Conservation (phyloP, 202 grass and related monocot species). For the Zoysia matrella region DNA sequence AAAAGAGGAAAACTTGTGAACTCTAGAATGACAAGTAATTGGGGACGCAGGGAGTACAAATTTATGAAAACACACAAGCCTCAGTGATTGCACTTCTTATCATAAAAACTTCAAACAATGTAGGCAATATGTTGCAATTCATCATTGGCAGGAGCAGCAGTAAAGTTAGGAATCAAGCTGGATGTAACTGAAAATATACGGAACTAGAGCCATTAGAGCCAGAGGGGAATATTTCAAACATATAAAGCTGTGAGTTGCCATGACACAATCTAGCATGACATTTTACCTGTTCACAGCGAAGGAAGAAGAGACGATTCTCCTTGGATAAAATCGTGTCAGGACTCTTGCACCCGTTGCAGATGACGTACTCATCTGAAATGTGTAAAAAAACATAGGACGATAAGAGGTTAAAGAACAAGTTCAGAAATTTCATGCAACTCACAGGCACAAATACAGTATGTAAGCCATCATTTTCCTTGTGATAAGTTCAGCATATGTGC, state of each 20-base stretch:
- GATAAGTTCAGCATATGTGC: not conserved
- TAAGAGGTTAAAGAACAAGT: not conserved
- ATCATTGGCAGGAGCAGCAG: slow-evolving; percentile 8
- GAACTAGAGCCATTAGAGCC: not conserved
- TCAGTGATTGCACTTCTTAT: slow-evolving; percentile 41
- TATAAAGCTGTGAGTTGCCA: not conserved
- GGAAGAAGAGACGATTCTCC: slow-evolving; percentile 71
- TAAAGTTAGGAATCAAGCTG: not conserved
- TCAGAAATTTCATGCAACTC: slow-evolving; percentile 6
- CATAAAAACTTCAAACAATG: slow-evolving; percentile 40
- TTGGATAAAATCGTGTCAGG: slow-evolving; percentile 67
- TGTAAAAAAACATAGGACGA: not conserved
- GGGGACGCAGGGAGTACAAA: not conserved
- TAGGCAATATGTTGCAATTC: slow-evolving; percentile 45
- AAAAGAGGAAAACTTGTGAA: too few species aligned
- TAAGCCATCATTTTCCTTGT: not conserved
- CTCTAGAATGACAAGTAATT: too few species aligned
- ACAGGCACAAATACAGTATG: slow-evolving; percentile 3
- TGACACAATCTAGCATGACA: not conserved
- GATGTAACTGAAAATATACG: not conserved
- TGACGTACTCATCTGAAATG: slow-evolving; percentile 68
- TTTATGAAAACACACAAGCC: slow-evolving; percentile 4
- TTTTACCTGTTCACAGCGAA: slow-evolving; percentile 79
- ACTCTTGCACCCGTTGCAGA: slow-evolving; percentile 82
- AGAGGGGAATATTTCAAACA: not conserved